Evolutionary conservation across 495 filamentous ascomycete species (phyloP).

Genomic region (Barbatosphaeria neglecta): DNA sequence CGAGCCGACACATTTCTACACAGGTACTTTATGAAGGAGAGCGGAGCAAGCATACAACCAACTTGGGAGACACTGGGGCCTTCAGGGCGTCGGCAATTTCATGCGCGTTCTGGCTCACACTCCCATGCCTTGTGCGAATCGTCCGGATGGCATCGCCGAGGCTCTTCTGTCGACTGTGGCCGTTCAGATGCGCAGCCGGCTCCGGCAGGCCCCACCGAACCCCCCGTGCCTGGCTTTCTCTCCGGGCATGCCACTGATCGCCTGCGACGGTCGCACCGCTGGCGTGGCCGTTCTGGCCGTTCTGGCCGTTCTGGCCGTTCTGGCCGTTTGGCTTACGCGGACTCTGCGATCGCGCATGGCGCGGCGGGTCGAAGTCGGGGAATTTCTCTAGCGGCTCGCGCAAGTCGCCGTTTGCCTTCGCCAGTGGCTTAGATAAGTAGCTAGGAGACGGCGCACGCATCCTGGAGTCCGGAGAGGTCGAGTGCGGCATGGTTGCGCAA

Average conservation of each 20-base stretch:
- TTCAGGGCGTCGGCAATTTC: conserved; percentile 85
- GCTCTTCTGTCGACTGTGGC: conserved; percentile 67
- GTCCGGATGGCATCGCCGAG: conserved; percentile 74
- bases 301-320: too few species aligned
- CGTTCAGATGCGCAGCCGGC: conserved; percentile 19
- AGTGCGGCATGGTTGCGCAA: conserved; percentile 16
- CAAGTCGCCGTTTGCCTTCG: conserved; percentile 19
- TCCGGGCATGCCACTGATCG: conserved; percentile 42
- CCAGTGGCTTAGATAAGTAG: conserved; percentile 15
- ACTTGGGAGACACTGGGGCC: conserved; percentile 77
- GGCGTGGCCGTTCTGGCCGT: too few species aligned
- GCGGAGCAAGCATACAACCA: conserved; percentile 21
- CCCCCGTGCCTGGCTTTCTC: conserved; percentile 32
- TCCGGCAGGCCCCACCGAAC: conserved; percentile 33
- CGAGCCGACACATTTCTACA: neutral
- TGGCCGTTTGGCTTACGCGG: conserved; percentile 24
- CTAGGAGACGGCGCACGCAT: conserved; percentile 18
- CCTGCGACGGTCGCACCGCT: conserved; percentile 20
- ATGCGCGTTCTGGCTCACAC: conserved; percentile 82
- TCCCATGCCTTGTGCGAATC: conserved; percentile 64
- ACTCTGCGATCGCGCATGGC: conserved; percentile 19
- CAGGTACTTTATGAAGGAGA: neutral
- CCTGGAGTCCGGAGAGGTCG: conserved; percentile 6
- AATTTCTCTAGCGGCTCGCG: conserved; percentile 39
- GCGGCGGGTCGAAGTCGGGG: conserved; percentile 36